Base-by-base conservation (phyloP, 768 basidiomycete species). In the Hygrophorus pudorinus region DNA sequence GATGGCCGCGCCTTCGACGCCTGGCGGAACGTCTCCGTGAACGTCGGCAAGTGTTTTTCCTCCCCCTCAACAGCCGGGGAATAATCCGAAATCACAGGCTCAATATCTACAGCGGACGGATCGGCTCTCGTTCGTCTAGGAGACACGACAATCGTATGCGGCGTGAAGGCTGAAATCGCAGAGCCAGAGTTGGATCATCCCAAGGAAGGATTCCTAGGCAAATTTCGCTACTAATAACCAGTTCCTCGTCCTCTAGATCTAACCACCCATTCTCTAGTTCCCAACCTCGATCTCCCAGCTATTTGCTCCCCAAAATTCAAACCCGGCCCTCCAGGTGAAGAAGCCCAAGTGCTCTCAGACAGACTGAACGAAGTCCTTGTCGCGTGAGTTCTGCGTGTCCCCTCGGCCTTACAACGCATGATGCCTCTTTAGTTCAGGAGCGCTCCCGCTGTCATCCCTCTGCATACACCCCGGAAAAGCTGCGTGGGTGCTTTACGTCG, bases 251-350 rank as follows among this genome's bases (percentile, higher is more conserved):
- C 18, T 40, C 27, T 30, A 31, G 12, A 41, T 21, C 20, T 18
- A 3, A 32, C n/a, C 31, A 31, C 18, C 13, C 17, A 10, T 33
- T 8, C 14, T 12, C 20, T 48, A 92, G 94, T 98, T 0, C 94
- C 96, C 1, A 98, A 98, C 56, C 66, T 98, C 51, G 94, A 99
- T 60, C 73, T 99, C 1, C 85, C 93, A 2, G 85, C 94, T 0
- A 73, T 98, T 45, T 97, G 91, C 57, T 92, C 91, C 6, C 82
- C 94, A 0, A 79, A 76, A 53, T 98, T 96, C 70, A 93, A 92
- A 54, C 87, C 94, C 29, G 96, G 96, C 2, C 93, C 96, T 1
- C 96, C 96, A 0, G 72, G 78, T 0, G 93, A 97, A 49, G 93
- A 98, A 58, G 92, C 93, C 0, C 96, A 98, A 55, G 80, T 89